phyloP scores from a whole-genome alignment of 129 eudicot genomes.

The Mikania micrantha region DNA sequence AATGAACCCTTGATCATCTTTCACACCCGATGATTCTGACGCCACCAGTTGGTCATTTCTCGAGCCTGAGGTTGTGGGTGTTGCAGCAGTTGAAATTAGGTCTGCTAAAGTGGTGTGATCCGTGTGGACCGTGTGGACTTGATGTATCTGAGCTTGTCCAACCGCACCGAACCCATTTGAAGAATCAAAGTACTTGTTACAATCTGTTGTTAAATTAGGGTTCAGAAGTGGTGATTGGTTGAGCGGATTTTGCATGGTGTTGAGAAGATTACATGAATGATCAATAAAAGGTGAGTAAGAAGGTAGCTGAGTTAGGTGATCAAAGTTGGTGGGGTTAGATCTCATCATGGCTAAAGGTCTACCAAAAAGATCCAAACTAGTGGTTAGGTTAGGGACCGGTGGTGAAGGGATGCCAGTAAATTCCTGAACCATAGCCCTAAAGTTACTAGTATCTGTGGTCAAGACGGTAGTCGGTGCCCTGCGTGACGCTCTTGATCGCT shows the following conservation, averaged over 20 bases:
- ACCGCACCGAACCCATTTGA: too few relatives aligned
- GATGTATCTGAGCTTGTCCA: too few relatives aligned
- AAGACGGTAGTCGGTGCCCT: conserved; percentile 85
- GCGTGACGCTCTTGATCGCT: conserved; percentile 77
- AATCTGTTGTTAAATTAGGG: background rate
- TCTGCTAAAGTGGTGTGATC: too few relatives aligned
- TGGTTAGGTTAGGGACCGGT: conserved; percentile 46
- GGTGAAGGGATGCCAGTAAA: conserved; percentile 85
- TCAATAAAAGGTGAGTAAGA: conserved; percentile 23
- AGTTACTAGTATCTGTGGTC: conserved; percentile 71
- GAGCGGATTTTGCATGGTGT: conserved; percentile 27
- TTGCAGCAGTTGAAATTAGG: too few relatives aligned
- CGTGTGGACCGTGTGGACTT: too few relatives aligned
- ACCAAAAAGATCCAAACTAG: conserved; percentile 56
- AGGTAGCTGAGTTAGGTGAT: conserved; percentile 30
- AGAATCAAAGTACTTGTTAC: too few relatives aligned
- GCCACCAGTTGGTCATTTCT: too few relatives aligned
- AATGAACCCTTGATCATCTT: too few relatives aligned
- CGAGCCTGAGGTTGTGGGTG: too few relatives aligned
- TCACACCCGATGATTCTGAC: too few relatives aligned
- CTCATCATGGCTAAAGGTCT: conserved; percentile 35
- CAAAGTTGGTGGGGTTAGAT: conserved; percentile 32
- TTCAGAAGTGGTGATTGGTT: conserved; percentile 15
- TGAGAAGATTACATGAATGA: conserved; percentile 7
- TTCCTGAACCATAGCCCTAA: conserved; percentile 96